Base-by-base conservation (phyloP, 768 basidiomycete species). In the Paxillus ammoniavirescens region DNA sequence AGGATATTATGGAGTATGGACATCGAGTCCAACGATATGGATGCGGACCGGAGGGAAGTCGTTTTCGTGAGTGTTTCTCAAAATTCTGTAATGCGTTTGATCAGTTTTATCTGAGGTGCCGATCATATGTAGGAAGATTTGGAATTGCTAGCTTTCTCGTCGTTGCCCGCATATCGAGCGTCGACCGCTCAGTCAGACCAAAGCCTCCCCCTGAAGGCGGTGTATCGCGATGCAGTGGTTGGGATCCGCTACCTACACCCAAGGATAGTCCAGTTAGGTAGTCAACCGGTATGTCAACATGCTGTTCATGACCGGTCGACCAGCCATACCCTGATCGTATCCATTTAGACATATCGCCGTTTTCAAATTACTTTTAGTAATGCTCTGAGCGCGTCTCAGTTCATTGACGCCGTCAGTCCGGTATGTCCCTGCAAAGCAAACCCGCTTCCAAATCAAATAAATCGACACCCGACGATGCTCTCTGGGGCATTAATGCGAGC, bases 401-500 rank as follows among this genome's bases (percentile, higher is more conserved):
- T 87, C 56, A 78, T 90, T 52, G 76, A 82, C 28, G 71, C 79
- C 5, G 83, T 91, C 61, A 78, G 79, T 44, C 72, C 77, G 5
- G 79, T 91, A 38, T 91, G 89, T 63, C 89, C 89, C 4, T 92
- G 89, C 75, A 87, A 84, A 66, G 72, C 79, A 36, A 87, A 81
- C 56, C 72, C 75, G 4, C 63, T 63, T 9, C 66, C 68, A 28
- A 65, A 53, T 15, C 60, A 53, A 8, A 55, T 61, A 42, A 49
- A 58, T 31, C 61, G 58, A 45, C 56, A 61, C 12, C 18, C 58
- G 10, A 62, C 61, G 2, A 53, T 64, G 42, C 47, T 54, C 42
- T 33, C 61, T n/a, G 7, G 47, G 3, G 48, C 60, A 2, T n/a
- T 67, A 40, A 36, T 50, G 12, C 65, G 61, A 10, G 38, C 60